phyloP scores from a whole-genome alignment of 495 filamentous ascomycete genomes.

The Hypomontagnella monticulosa region DNA sequence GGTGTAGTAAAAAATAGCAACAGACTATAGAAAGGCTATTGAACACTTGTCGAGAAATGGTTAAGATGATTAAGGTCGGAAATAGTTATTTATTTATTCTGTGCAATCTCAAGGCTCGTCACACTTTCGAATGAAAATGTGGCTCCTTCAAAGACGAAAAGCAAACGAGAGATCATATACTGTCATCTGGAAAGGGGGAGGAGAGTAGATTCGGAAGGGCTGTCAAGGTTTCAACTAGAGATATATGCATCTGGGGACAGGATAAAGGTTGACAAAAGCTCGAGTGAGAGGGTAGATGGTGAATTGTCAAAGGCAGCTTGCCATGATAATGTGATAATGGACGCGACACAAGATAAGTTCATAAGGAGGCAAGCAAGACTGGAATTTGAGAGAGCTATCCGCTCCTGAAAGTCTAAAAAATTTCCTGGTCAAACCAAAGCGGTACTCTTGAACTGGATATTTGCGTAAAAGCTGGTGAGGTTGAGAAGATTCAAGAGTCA shows the following conservation, averaged over 20 bases:
- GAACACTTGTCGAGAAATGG: constrained; percentile 33
- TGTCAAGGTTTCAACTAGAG: not conserved
- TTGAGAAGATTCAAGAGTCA: not conserved
- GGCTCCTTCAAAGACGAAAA: constrained; percentile 32
- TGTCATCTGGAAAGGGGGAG: not conserved
- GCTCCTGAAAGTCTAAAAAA: not conserved
- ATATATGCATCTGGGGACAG: constrained; percentile 5
- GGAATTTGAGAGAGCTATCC: constrained; percentile 1
- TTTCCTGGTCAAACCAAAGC: not conserved
- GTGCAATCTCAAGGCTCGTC: constrained; percentile 36
- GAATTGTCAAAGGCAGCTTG: constrained; percentile 13
- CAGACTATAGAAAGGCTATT: constrained; percentile 1
- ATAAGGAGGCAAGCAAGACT: not conserved
- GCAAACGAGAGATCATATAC: constrained; percentile 1
- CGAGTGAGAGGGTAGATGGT: constrained; percentile 5
- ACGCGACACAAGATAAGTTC: not conserved
- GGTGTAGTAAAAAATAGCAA: not conserved
- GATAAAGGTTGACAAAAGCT: constrained; percentile 6
- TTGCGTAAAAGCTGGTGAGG: not conserved
- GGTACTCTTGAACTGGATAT: not conserved
- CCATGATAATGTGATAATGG: constrained; percentile 6
- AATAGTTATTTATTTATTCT: constrained; percentile 1
- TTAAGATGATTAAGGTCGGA: constrained; percentile 3
- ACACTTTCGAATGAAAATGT: constrained; percentile 38
- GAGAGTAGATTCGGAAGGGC: not conserved